Percentiles rank a stretch among this genome's conserved stretches.
These are phyloP conservation scores for Xylariaceae sp. DNA, from an alignment of 2,329 filamentous ascomycete genomes.

Conservation along the genomic window DNA sequence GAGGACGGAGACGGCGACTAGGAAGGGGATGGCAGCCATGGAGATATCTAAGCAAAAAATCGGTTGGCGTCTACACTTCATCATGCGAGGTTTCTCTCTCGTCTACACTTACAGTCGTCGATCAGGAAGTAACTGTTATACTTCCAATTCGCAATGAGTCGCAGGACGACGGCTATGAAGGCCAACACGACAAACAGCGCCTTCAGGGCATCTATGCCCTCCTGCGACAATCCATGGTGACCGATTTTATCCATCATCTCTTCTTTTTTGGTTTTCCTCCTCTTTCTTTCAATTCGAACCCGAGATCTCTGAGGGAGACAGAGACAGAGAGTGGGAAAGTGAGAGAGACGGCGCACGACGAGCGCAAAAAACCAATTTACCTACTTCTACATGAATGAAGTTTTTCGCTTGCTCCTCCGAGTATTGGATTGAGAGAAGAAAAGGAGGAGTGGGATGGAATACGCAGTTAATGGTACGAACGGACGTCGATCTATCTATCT, in stretches of 20 bases:
- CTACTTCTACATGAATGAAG: too few species aligned
- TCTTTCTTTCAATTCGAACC: background rate
- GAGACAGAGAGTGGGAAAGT: too few species aligned
- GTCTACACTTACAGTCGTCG: conserved; percentile 16
- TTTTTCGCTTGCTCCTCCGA: too few species aligned
- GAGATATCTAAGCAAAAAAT: conserved; percentile 10
- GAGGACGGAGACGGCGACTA: conserved; percentile 9
- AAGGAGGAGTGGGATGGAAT: too few species aligned
- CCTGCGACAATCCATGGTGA: conserved; percentile 4
- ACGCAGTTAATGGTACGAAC: too few species aligned
- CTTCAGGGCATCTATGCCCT: conserved; percentile 14
- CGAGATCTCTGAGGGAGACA: too few species aligned
- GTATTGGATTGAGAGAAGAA: too few species aligned
- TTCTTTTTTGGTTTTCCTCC: background rate
- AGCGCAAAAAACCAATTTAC: too few species aligned
- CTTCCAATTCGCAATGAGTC: conserved; percentile 18
- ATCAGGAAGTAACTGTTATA: conserved; percentile 15
- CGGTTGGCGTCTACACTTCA: background rate
- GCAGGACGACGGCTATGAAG: conserved; percentile 10
- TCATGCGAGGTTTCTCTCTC: background rate
- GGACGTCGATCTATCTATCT: too few species aligned
- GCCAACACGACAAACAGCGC: conserved; percentile 11
- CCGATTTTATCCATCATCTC: conserved; percentile 2
- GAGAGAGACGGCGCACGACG: too few species aligned
- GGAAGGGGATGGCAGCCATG: conserved; percentile 16